Evolutionary conservation across 2,329 filamentous ascomycete species (phyloP), one percentile per base, ranked within the genome.

Genomic region (Neurospora sp.): DNA sequence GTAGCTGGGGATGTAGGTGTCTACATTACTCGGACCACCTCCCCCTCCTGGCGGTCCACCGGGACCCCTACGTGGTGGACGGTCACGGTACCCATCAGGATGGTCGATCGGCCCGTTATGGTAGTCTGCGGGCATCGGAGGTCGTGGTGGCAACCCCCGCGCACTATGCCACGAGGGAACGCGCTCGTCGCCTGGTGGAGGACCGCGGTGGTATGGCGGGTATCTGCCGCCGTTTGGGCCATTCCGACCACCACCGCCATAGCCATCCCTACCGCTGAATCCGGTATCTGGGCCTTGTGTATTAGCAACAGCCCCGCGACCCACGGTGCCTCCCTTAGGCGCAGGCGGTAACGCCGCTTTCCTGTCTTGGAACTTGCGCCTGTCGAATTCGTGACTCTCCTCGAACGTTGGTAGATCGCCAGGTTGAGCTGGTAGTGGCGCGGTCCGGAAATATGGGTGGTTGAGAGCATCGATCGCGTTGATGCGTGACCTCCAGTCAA

Each of bases 371-470:
- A 93, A 95, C 80, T 95, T 96, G 78, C 93, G 89, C 68, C 95
- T 88, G 78, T 99, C 96, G n/a, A 98, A 84, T 80, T 99, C 96
- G 80, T 99, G 96, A 66, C 93, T 97, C 76, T 97, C 95, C 78
- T 97, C 93, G 77, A 97, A 98, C 17, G 84, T 87, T 2, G 96
- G 96, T n/a, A 99, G 86, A 68, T 98, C 93, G 73, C 91, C 90
- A 1, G 96, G 93, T 69, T 87, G 87, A 46, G 94, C 89, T 9
- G 96, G 96, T 4, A 91, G 83, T 4, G 96, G 96, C 1, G 86
- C 81, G 70, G 88, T 91, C 72, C 88, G 90, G 82, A 99, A 98
- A 80, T 97, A 99, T 0, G 93, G 89, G 76, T 99, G 96, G 73
- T 96, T 87, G 28, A 99, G 83, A 1, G 96, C 96, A 80, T 99